Conservation (phyloP, 2,329 filamentous ascomycete species). For the Pyrenophora seminiperda region DNA sequence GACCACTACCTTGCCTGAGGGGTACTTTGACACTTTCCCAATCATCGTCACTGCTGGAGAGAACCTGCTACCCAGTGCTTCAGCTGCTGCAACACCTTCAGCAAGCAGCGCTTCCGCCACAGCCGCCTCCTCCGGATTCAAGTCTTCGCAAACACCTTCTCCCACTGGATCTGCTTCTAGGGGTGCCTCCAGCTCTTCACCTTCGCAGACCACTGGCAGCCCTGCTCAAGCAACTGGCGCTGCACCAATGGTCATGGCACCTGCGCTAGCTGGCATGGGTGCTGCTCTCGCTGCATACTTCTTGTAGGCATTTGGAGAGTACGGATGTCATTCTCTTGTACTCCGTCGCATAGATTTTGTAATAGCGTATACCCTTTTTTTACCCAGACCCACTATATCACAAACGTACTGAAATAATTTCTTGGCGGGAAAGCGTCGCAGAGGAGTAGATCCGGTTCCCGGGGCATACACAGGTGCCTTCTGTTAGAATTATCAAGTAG, state of each 20-base stretch:
- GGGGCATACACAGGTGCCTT: too few species aligned
- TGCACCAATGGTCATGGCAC: slow-evolving; percentile 24
- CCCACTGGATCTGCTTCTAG: slow-evolving; percentile 1
- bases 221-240: slow-evolving; percentile 6
- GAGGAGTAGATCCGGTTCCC: too few species aligned
- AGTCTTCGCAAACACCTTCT: not conserved
- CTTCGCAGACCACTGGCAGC: not conserved
- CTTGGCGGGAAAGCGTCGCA: too few species aligned
- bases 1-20: slow-evolving; percentile 6
- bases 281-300: slow-evolving; percentile 34
- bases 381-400: too few species aligned
- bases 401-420: too few species aligned
- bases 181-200: slow-evolving; percentile 3
- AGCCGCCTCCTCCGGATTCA: not conserved
- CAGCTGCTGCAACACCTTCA: slow-evolving; percentile 26
- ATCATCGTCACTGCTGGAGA: slow-evolving; percentile 37
- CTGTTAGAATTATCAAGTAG: too few species aligned
- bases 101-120: slow-evolving; percentile 18
- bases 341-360: not conserved
- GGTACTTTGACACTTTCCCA: slow-evolving; percentile 23
- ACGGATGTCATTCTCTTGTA: not conserved
- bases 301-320: slow-evolving; percentile 16
- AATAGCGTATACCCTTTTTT: slow-evolving; percentile 1
- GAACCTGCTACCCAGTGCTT: slow-evolving; percentile 31
- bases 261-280: slow-evolving; percentile 37